Percentiles rank a stretch among this genome's conserved stretches.
These are phyloP conservation scores for Exserohilum turcica DNA, from an alignment of 2,329 filamentous ascomycete species.

Conservation along the genomic window DNA sequence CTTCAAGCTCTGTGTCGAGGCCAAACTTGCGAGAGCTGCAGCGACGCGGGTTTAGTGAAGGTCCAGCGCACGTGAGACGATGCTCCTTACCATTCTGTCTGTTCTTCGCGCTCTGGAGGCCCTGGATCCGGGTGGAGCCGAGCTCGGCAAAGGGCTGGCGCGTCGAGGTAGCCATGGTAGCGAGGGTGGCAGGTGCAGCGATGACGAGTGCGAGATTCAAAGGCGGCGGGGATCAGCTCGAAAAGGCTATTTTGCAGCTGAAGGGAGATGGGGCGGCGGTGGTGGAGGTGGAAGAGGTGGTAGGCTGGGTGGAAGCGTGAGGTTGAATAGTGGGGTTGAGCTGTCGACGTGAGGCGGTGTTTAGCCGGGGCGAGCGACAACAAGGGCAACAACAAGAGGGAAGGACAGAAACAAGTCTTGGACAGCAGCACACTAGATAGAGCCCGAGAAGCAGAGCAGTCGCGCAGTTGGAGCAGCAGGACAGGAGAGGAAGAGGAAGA, in stretches of 20 bases:
- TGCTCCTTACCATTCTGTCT: slow-evolving; percentile 65
- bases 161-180: slow-evolving; percentile 51
- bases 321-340: slow-evolving; percentile 13
- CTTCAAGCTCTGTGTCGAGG: slow-evolving; percentile 37
- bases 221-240: background rate
- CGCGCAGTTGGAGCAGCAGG: too few species aligned
- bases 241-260: slow-evolving; percentile 3
- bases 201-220: slow-evolving; percentile 2
- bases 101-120: slow-evolving; percentile 76
- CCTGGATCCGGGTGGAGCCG: slow-evolving; percentile 70
- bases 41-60: slow-evolving; percentile 28
- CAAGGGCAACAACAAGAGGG: background rate
- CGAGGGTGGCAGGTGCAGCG: slow-evolving; percentile 6
- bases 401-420: background rate
- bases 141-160: slow-evolving; percentile 79
- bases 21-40: slow-evolving; percentile 42
- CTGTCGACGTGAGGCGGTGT: slow-evolving; percentile 14
- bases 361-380: slow-evolving; percentile 7
- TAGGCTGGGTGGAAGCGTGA: slow-evolving; percentile 4
- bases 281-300: slow-evolving; percentile 1
- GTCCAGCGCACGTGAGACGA: background rate
- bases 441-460: background rate
- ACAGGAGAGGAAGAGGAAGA: slow-evolving; percentile 2
- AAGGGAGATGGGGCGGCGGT: background rate
- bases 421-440: background rate